These are phyloP conservation scores for Daedalea quercina DNA, from an alignment of 768 basidiomycete genomes.

Conservation along the genomic window DNA sequence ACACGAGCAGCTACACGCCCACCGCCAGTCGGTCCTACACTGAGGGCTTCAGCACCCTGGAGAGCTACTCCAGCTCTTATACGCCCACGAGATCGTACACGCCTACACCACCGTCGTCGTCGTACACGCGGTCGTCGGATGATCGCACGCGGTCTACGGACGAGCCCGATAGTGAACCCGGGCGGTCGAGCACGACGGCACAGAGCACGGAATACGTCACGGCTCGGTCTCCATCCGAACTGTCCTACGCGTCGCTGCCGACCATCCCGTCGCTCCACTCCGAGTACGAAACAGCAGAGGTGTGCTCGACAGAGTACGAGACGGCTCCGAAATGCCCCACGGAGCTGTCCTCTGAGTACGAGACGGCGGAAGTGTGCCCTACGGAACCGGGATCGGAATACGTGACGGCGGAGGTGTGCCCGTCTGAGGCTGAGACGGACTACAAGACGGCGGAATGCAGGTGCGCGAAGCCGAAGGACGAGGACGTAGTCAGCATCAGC, in stretches of 20 bases:
- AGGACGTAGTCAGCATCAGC: slow-evolving; percentile 15
- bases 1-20: slow-evolving; percentile 25
- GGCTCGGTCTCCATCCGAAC: slow-evolving; percentile 14
- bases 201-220: slow-evolving; percentile 7
- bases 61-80: slow-evolving; percentile 17
- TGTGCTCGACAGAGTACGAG: slow-evolving; percentile 30
- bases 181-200: neutral
- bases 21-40: slow-evolving; percentile 4
- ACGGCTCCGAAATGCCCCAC: slow-evolving; percentile 26
- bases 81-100: slow-evolving; percentile 6
- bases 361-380: slow-evolving; percentile 34
- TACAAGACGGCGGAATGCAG: slow-evolving; percentile 39
- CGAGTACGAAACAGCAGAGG: slow-evolving; percentile 34
- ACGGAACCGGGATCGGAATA: slow-evolving; percentile 39
- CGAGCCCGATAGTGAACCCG: neutral
- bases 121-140: slow-evolving; percentile 10
- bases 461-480: slow-evolving; percentile 17
- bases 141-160: slow-evolving; percentile 3
- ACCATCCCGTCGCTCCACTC: slow-evolving; percentile 49
- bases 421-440: slow-evolving; percentile 37
- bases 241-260: slow-evolving; percentile 51
- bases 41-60: slow-evolving; percentile 20
- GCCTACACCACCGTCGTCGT: slow-evolving; percentile 13
- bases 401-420: slow-evolving; percentile 42
- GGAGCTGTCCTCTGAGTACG: slow-evolving; percentile 36